Base-by-base conservation (phyloP, 177 flowering plant genomes). In the Telopea speciosissima region DNA sequence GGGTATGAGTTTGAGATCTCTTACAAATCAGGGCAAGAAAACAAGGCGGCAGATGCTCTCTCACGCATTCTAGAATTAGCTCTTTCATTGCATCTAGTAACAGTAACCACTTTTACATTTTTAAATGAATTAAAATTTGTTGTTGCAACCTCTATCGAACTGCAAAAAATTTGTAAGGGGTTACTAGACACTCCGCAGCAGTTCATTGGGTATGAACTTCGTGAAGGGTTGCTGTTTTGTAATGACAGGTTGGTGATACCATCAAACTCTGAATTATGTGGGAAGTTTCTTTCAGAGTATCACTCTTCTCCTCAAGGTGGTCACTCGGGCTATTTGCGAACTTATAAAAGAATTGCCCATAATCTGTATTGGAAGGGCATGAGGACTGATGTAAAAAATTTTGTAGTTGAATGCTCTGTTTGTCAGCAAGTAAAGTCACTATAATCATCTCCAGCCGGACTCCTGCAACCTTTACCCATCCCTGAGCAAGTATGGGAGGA, bases 381-480 rank as follows among this genome's bases (percentile, higher is more conserved):
- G 67, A 28, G 31, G 17, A 2, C 31, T 0, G 19, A 25, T 1
- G 28, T 73, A 24, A 6, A 16, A 1, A n/a, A 14, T 7, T 68
- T 11, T 61, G 31, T 73, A 14, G 3, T 1, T 3, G 31, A 73
- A 45, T 73, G 75, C 49, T 40, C 42, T 5, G 26, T 25, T 16
- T 73, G 75, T 40, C 75, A 62, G n/a, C 11, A 42, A 19, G 11
- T 23, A 16, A 73, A 73, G 21, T 26, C 31, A 52, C 54, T 65
- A 19, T 54, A 24, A 0, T 9, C 52, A 1, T 11, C 62, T 5
- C 21, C 36, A 11, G 25, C 68, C 8, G 63, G 63, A 6, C 10
- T 71, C 1, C 62, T 71, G 6, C 74, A 71, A n/a, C 74, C 74
- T 8, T 25, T 71, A 1, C 74, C 64, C 2, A n/a, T n/a, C n/a